phyloP scores from a whole-genome alignment of 1,284 basidiomycete species.

The Amylostereum areolatum region DNA sequence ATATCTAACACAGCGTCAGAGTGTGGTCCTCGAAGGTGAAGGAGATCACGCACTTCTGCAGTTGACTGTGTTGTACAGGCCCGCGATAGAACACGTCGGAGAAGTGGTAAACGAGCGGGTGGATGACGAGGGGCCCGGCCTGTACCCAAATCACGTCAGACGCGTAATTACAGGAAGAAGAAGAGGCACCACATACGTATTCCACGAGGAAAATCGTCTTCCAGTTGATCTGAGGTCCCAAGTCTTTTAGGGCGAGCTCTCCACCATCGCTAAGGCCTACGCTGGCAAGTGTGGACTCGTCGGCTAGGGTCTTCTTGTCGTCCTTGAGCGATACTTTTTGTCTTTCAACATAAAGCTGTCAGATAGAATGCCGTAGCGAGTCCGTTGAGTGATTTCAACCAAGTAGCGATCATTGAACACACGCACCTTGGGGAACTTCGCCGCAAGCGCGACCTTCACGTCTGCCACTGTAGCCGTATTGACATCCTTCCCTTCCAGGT shows the following conservation, averaged over 20 bases:
- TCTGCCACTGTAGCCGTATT: constrained; percentile 49
- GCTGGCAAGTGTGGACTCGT: constrained; percentile 55
- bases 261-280: constrained; percentile 52
- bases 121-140: constrained; percentile 88
- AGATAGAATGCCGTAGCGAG: neutral
- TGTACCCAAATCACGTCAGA: constrained; percentile 23
- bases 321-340: constrained; percentile 69
- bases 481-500: constrained; percentile 40
- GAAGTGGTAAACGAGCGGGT: constrained; percentile 81
- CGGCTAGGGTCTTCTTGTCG: constrained; percentile 55
- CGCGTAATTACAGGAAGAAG: neutral
- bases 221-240: constrained; percentile 87
- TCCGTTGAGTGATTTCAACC: no score
- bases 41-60: constrained; percentile 64
- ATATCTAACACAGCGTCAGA: constrained; percentile 42
- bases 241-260: constrained; percentile 76
- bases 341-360: constrained; percentile 62
- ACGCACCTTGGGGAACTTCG: constrained; percentile 57
- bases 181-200: constrained; percentile 61
- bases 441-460: constrained; percentile 52
- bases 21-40: neutral
- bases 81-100: constrained; percentile 65
- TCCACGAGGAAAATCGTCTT: constrained; percentile 82
- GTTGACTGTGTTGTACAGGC: constrained; percentile 62
- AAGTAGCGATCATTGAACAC: neutral